Evolutionary conservation across 2,329 filamentous ascomycete species (phyloP).

Genomic region (Eutypella sp.): DNA sequence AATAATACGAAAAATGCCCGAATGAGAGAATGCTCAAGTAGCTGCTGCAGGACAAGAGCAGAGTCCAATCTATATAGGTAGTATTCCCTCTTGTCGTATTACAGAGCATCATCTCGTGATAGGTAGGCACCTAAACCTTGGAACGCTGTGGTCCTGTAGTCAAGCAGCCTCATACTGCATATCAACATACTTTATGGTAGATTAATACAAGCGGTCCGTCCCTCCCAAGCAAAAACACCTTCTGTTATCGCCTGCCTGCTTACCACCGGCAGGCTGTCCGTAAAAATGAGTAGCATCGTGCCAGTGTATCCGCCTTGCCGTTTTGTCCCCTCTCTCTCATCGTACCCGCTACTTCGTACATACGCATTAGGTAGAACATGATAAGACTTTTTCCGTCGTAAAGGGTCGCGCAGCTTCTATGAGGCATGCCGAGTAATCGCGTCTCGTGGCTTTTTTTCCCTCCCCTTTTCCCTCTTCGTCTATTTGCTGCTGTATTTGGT

Average conservation of each 20-base stretch:
- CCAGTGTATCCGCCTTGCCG: not conserved
- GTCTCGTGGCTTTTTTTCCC: too few species aligned
- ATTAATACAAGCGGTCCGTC: not conserved
- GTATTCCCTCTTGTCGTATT: too few species aligned
- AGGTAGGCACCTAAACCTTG: not conserved
- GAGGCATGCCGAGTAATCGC: constrained; percentile 21
- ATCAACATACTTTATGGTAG: not conserved
- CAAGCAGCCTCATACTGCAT: not conserved
- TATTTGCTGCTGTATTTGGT: constrained; percentile 67
- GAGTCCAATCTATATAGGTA: too few species aligned
- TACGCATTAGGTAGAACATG: not conserved
- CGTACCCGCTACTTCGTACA: not conserved
- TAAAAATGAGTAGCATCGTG: not conserved
- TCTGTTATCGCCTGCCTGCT: not conserved
- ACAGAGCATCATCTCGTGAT: not conserved
- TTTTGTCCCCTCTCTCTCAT: not conserved
- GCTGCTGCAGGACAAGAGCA: too few species aligned
- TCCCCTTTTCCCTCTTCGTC: too few species aligned
- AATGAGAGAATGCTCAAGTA: too few species aligned
- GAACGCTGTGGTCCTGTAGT: too few species aligned
- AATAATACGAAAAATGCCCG: too few species aligned
- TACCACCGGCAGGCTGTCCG: not conserved
- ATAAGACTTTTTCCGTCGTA: too few species aligned
- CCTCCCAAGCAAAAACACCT: not conserved
- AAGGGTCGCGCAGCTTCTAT: not conserved